Percentiles rank a stretch among this genome's conserved stretches.
These are phyloP conservation scores for Eutrema yunnanense DNA, from an alignment of 345 rosid species.

Conservation along the genomic window DNA sequence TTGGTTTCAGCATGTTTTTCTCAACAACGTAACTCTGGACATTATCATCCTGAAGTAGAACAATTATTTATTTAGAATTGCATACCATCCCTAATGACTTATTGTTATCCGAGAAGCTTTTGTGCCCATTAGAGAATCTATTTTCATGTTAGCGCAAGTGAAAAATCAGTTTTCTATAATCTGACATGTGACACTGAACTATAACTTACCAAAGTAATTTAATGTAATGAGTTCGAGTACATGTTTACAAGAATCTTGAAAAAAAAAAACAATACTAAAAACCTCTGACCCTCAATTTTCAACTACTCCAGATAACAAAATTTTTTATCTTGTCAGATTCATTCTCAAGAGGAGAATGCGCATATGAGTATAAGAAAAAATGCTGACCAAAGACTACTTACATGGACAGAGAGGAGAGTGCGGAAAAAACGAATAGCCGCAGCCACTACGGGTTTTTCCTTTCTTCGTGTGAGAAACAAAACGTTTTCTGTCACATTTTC, in stretches of 20 bases:
- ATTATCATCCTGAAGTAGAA: slow-evolving; percentile 70
- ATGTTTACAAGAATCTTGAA: slow-evolving; percentile 5
- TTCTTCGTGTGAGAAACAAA: slow-evolving; percentile 58
- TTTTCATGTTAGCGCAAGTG: neutral
- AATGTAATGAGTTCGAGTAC: neutral
- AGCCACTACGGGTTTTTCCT: slow-evolving; percentile 77
- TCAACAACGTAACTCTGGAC: slow-evolving; percentile 60
- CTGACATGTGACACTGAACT: slow-evolving; percentile 6
- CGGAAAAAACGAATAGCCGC: slow-evolving; percentile 87
- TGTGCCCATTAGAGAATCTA: neutral
- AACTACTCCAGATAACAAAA: slow-evolving; percentile 3
- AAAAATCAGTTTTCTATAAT: neutral
- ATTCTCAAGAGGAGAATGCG: slow-evolving; percentile 1
- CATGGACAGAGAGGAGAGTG: slow-evolving; percentile 63
- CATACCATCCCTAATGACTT: neutral
- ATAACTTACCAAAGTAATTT: neutral
- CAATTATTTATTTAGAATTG: neutral
- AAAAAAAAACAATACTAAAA: neutral
- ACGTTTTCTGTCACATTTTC: slow-evolving; percentile 63
- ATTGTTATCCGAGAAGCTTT: neutral
- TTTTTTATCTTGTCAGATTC: neutral
- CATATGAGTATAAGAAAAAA: neutral
- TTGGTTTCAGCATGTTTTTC: slow-evolving; percentile 73
- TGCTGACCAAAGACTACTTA: slow-evolving; percentile 34
- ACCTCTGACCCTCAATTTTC: neutral